Conservation (phyloP, 2,329 filamentous ascomycete genomes). For the Fusarium agapanthi region DNA sequence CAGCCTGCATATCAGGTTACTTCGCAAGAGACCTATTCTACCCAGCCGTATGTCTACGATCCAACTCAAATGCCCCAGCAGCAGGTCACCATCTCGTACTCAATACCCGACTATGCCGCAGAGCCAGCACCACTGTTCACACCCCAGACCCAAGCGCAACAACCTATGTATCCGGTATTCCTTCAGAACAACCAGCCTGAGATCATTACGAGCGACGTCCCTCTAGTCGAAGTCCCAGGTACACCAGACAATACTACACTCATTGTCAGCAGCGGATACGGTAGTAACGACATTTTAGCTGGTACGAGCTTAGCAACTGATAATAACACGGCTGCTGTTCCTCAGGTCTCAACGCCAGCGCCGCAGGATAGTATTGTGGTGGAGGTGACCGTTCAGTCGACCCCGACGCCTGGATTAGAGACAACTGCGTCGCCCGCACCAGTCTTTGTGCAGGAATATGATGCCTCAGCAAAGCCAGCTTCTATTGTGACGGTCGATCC, state of each 20-base stretch:
- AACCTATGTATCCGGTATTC: neutral
- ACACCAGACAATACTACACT: neutral
- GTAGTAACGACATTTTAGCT: neutral
- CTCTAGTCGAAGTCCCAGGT: slow-evolving; percentile 5
- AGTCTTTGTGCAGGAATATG: neutral
- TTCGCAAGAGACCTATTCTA: neutral
- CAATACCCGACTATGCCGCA: neutral
- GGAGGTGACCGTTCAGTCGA: neutral
- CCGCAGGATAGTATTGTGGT: neutral
- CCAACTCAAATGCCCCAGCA: neutral
- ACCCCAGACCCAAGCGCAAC: neutral
- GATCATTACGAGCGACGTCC: slow-evolving; percentile 21
- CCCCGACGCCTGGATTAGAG: neutral
- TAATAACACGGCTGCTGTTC: neutral
- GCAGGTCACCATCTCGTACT: slow-evolving; percentile 10
- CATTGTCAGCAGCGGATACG: neutral
- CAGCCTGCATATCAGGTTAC: slow-evolving; percentile 1
- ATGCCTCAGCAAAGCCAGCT: neutral
- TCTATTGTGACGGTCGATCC: neutral
- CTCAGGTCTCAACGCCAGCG: neutral
- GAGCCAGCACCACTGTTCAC: neutral
- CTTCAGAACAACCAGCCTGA: slow-evolving; percentile 24
- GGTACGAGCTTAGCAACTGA: neutral
- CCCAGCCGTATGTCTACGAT: slow-evolving; percentile 8
- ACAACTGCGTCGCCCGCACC: neutral